Conservation (phyloP, 2,329 filamentous ascomycete genomes). For the Colletotrichum cereale region DNA sequence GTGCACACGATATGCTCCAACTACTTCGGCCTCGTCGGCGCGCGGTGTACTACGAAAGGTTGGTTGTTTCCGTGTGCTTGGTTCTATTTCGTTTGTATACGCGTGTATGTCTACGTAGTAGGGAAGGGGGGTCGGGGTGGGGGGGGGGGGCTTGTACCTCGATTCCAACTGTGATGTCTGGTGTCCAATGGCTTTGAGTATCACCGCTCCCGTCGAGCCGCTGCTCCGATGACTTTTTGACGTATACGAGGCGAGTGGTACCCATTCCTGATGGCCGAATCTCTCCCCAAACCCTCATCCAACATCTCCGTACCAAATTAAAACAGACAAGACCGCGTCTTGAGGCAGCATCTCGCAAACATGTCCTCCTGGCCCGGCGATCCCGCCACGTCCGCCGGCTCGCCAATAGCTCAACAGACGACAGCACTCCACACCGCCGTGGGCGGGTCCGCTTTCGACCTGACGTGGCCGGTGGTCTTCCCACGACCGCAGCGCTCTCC, state of each 20-base stretch:
- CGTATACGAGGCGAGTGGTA: not conserved
- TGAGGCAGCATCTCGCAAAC: not conserved
- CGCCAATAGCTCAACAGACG: conserved; percentile 51
- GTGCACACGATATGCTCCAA: not conserved
- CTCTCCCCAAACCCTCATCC: not conserved
- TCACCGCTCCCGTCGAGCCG: conserved; percentile 2
- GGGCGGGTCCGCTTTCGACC: conserved; percentile 51
- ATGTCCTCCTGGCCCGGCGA: conserved; percentile 52
- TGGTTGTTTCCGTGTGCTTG: not conserved
- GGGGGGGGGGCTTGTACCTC: not conserved
- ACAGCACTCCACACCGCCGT: conserved; percentile 51
- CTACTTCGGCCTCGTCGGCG: not conserved
- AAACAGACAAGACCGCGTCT: not conserved
- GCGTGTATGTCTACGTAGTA: not conserved
- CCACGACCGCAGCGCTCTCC: conserved; percentile 50
- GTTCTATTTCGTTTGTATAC: not conserved
- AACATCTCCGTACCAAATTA: not conserved
- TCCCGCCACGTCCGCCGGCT: conserved; percentile 58
- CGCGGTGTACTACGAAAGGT: not conserved
- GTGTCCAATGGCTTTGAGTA: not conserved
- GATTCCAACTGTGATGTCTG: not conserved
- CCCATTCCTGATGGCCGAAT: not conserved
- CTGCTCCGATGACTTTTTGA: not conserved
- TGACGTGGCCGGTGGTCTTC: conserved; percentile 11
- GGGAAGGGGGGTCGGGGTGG: too few relatives aligned